Base-by-base conservation (phyloP, 2,329 filamentous ascomycete genomes). In the Monosporascus ibericus region DNA sequence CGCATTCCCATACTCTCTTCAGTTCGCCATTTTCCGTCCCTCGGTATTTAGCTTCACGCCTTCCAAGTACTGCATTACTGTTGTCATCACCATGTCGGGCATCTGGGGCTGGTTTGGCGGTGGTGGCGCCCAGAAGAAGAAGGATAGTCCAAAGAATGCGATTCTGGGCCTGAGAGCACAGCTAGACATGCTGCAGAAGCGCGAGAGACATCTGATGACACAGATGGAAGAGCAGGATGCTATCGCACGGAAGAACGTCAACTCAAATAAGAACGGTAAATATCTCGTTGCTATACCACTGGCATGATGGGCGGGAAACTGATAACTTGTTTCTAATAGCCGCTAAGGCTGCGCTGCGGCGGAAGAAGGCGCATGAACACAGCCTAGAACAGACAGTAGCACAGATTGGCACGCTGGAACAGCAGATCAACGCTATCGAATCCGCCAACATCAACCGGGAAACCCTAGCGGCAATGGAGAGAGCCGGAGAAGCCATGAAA, bases 381-480 rank as follows among this genome's bases (percentile, higher is more conserved):
- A 90, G 89, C 52, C 82, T 96, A 54, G 90, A 96, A 61, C 92
- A 96, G 74, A 97, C 92, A 1, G 81, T 84, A 54, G 84, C 87
- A 34, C 92, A 97, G 74, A 95, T 97, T 66, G 84, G 85, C 63
- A 95, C 94, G 22, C 79, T 99, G 44, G 94, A 99, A 71, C 88
- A 92, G 67, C 91, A 99, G 71, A 95, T 97, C 67, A 94, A 94
- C 71, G 87, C 89, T 55, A 97, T 99, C 76, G 94, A 99, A 73
- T 90, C 92, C 47, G 94, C 94, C 56, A 99, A 97, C 70, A 96
- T 99, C 77, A 99, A 99, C 79, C 86, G 92, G 74, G 92, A 96
- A 78, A 99, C 94, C 14, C 78, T 97, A 59, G 82, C 87, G 61
- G 92, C 92, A 7, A 96, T 99, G 91, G 87, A 95, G 81, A 86